Percentiles rank a stretch among this genome's conserved stretches.
Conservation (phyloP, 2,329 filamentous ascomycete genomes). For the Cordyceps cicadae region DNA sequence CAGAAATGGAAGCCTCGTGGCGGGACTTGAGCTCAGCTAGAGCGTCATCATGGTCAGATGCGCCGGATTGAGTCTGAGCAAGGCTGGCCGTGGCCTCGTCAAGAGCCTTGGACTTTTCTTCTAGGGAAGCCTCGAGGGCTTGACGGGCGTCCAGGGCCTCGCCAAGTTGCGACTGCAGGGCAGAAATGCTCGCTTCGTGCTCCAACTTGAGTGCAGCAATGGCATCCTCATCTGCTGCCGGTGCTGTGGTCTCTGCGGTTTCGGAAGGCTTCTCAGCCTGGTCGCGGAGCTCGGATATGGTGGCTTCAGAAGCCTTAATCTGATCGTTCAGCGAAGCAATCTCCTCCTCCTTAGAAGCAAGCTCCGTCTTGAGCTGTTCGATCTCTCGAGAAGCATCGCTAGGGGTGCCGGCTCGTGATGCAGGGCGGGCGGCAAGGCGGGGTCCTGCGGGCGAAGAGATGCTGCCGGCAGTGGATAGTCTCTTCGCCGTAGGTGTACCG, state of each 20-base stretch:
- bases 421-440: conserved; percentile 31
- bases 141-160: conserved; percentile 43
- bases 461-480: conserved; percentile 43
- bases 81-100: conserved; percentile 36
- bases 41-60: conserved; percentile 36
- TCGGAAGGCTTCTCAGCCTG: conserved; percentile 34
- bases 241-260: conserved; percentile 32
- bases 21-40: conserved; percentile 41
- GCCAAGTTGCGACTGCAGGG: conserved; percentile 38
- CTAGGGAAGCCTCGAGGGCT: conserved; percentile 39
- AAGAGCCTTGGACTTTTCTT: conserved; percentile 33
- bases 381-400: conserved; percentile 43
- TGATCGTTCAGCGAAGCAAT: conserved; percentile 49
- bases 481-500: conserved; percentile 43
- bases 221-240: conserved; percentile 28
- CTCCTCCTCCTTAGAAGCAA: conserved; percentile 49
- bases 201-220: conserved; percentile 41
- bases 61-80: conserved; percentile 32
- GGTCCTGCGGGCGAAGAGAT: conserved; percentile 24
- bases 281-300: conserved; percentile 45
- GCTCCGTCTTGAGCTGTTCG: conserved; percentile 52
- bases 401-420: conserved; percentile 31
- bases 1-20: conserved; percentile 39
- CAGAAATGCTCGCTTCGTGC: conserved; percentile 40
- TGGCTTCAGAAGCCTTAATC: conserved; percentile 47